Conservation (phyloP, 768 basidiomycete species). For the Phlebiopsis flavidoalba region DNA sequence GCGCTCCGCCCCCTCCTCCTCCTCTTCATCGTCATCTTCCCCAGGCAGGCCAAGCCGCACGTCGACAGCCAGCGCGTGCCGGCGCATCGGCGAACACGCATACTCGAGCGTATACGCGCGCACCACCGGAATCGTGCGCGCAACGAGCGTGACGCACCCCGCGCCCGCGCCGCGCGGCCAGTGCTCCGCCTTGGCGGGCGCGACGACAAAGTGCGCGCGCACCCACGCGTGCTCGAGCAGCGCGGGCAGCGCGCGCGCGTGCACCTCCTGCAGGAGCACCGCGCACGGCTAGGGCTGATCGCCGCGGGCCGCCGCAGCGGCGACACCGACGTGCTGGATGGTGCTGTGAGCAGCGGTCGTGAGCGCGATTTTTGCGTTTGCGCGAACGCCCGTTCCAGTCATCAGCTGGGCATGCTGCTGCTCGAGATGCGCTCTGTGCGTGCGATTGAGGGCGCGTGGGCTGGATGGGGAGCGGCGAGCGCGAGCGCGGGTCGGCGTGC, state of each 20-base stretch:
- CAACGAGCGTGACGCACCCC: conserved; percentile 71
- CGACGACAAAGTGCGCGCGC: conserved; percentile 50
- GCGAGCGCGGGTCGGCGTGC: background rate
- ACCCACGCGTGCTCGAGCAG: conserved; percentile 62
- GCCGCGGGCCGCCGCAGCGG: conserved; percentile 29
- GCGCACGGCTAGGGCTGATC: conserved; percentile 50
- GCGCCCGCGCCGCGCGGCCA: conserved; percentile 46
- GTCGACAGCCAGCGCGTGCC: conserved; percentile 57
- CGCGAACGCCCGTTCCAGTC: conserved; percentile 62
- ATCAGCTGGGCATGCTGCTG: conserved; percentile 52
- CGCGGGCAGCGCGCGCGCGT: conserved; percentile 34
- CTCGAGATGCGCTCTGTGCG: conserved; percentile 27
- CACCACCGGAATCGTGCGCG: conserved; percentile 47
- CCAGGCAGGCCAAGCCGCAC: conserved; percentile 38
- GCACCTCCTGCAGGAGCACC: conserved; percentile 69
- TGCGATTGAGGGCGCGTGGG: background rate
- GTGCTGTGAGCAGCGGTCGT: conserved; percentile 41
- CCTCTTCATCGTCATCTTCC: conserved; percentile 11
- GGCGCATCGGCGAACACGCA: conserved; percentile 41
- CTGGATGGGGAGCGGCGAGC: background rate
- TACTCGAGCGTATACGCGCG: conserved; percentile 49
- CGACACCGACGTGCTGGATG: conserved; percentile 49
- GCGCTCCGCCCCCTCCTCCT: conserved; percentile 26
- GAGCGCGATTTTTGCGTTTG: conserved; percentile 38
- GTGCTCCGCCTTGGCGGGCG: conserved; percentile 46